phyloP scores from a whole-genome alignment of 495 filamentous ascomycete species.

The Jackrogersella minutella region DNA sequence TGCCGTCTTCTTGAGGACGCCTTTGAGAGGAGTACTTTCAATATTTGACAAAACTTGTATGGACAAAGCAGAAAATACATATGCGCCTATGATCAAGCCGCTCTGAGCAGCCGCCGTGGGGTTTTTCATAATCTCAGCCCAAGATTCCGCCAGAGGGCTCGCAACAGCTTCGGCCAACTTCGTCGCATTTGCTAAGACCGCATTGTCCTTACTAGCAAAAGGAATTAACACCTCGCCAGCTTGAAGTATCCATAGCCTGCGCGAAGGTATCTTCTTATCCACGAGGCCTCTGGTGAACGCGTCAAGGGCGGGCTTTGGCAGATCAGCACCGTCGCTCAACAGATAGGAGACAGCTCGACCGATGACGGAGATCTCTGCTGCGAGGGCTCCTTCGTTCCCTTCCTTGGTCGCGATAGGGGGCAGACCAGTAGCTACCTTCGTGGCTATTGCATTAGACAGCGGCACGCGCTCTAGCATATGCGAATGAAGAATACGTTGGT shows the following conservation, averaged over 20 bases:
- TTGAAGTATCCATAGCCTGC: conserved; percentile 81
- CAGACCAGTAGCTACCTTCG: conserved; percentile 71
- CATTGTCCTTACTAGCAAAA: conserved; percentile 52
- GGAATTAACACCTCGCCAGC: conserved; percentile 76
- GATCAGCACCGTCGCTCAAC: conserved; percentile 62
- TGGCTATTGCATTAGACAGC: conserved; percentile 62
- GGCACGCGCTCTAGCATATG: conserved; percentile 75
- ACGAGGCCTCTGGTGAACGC: conserved; percentile 79
- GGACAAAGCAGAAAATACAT: conserved; percentile 72
- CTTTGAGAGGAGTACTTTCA: conserved; percentile 52
- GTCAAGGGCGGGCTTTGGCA: conserved; percentile 70
- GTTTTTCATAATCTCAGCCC: conserved; percentile 78
- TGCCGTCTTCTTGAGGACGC: conserved; percentile 64
- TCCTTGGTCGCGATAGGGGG: conserved; percentile 75
- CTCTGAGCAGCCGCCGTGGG: conserved; percentile 76
- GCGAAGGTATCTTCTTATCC: conserved; percentile 81
- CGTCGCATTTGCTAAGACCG: conserved; percentile 55
- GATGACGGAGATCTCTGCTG: conserved; percentile 75
- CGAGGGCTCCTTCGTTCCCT: conserved; percentile 81
- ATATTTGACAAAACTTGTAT: conserved; percentile 54
- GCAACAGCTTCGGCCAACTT: conserved; percentile 67
- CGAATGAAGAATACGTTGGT: conserved; percentile 81
- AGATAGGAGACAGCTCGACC: conserved; percentile 66
- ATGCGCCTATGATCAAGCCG: conserved; percentile 76
- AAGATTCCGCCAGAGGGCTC: conserved; percentile 73